These are phyloP conservation scores for Fusarium chaquense DNA, from an alignment of 2,329 filamentous ascomycete species.

Conservation along the genomic window DNA sequence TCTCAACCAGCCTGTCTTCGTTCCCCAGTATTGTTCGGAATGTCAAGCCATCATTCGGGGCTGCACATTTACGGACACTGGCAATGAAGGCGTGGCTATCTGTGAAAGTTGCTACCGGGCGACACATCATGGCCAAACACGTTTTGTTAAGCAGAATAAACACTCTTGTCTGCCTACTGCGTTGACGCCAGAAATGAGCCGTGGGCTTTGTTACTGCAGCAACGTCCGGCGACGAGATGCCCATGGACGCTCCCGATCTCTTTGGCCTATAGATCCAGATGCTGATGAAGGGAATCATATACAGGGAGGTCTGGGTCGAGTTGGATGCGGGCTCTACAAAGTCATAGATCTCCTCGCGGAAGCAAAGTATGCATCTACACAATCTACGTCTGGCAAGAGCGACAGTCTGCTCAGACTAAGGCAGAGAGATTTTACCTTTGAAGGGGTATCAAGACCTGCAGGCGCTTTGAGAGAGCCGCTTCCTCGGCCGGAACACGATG, in stretches of 20 bases:
- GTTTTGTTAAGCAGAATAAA: constrained; percentile 52
- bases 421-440: constrained; percentile 3
- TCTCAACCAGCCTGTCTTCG: constrained; percentile 33
- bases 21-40: constrained; percentile 30
- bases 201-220: constrained; percentile 47
- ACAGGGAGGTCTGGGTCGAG: constrained; percentile 12
- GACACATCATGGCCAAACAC: constrained; percentile 44
- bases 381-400: constrained; percentile 7
- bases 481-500: constrained; percentile 17
- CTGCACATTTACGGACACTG: constrained; percentile 43
- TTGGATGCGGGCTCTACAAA: constrained; percentile 18
- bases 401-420: constrained; percentile 23
- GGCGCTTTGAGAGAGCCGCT: not conserved
- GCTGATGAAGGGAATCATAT: constrained; percentile 20
- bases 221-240: constrained; percentile 35
- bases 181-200: constrained; percentile 43
- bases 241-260: constrained; percentile 22
- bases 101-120: constrained; percentile 53
- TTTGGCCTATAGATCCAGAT: constrained; percentile 37
- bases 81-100: constrained; percentile 27
- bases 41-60: constrained; percentile 41
- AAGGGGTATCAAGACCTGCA: not conserved
- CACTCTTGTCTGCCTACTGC: constrained; percentile 47
- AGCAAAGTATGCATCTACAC: constrained; percentile 42
- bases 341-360: constrained; percentile 39